phyloP scores from a whole-genome alignment of 2,329 filamentous ascomycete genomes.

The Pseudocercospora eumusae region DNA sequence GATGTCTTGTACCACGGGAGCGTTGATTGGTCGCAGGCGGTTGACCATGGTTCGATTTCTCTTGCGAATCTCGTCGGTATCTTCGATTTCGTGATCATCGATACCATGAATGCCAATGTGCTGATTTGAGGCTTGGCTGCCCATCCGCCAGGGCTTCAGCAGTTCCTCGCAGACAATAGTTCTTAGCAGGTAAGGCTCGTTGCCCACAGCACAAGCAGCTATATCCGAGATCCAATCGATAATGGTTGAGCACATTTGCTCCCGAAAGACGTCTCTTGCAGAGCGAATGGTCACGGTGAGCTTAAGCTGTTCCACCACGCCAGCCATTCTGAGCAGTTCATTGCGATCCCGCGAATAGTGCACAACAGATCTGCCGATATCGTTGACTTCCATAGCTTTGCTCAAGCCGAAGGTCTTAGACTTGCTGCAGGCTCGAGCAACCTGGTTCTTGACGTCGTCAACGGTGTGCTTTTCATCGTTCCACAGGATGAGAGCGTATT shows the following conservation, averaged over 20 bases:
- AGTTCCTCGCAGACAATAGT: slow-evolving; percentile 88
- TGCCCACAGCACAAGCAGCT: slow-evolving; percentile 79
- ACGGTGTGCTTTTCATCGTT: slow-evolving; percentile 99
- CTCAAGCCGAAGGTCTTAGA: slow-evolving; percentile 66
- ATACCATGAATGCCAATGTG: slow-evolving; percentile 75
- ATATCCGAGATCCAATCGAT: slow-evolving; percentile 96
- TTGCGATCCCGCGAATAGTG: slow-evolving; percentile 72
- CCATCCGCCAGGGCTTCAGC: slow-evolving; percentile 81
- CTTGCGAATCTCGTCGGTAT: slow-evolving; percentile 46
- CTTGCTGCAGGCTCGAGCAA: slow-evolving; percentile 82
- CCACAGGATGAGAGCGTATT: slow-evolving; percentile 88
- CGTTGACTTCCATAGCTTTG: slow-evolving; percentile 85
- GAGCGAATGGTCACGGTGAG: slow-evolving; percentile 94
- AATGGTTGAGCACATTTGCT: slow-evolving; percentile 98
- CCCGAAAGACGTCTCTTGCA: slow-evolving; percentile 89
- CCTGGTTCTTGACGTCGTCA: slow-evolving; percentile 83
- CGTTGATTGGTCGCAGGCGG: slow-evolving; percentile 29
- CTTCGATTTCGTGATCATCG: slow-evolving; percentile 73
- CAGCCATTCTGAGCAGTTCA: slow-evolving; percentile 73
- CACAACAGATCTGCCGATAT: slow-evolving; percentile 82
- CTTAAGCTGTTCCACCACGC: slow-evolving; percentile 90
- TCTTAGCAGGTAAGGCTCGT: slow-evolving; percentile 75
- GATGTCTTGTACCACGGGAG: slow-evolving; percentile 35
- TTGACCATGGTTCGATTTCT: slow-evolving; percentile 44
- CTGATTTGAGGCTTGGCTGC: slow-evolving; percentile 79